Conservation (phyloP, 2,329 filamentous ascomycete species). For the Pseudogymnoascus sp. region DNA sequence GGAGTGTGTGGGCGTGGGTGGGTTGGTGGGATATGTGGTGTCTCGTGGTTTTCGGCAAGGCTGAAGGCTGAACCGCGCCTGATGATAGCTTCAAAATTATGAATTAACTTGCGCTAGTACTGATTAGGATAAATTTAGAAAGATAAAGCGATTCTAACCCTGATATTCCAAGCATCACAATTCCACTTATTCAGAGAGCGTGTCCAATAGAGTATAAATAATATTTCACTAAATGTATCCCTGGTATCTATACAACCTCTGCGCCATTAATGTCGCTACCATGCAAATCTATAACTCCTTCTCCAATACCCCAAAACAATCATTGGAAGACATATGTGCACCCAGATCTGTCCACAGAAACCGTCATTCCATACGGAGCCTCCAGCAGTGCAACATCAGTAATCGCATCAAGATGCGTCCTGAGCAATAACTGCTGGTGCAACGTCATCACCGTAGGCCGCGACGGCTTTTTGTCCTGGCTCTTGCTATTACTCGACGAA, state of each 20-base stretch:
- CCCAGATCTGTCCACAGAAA: constrained; percentile 82
- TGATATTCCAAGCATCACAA: neutral
- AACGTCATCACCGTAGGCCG: constrained; percentile 77
- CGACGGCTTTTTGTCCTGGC: constrained; percentile 40
- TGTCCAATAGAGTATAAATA: neutral
- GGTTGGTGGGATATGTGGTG: neutral
- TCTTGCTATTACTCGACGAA: constrained; percentile 21
- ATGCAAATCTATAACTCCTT: constrained; percentile 4
- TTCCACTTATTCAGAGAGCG: neutral
- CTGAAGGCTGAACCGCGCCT: constrained; percentile 9
- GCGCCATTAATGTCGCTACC: neutral
- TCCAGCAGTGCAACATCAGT: constrained; percentile 84
- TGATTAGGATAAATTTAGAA: neutral
- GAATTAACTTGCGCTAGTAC: neutral
- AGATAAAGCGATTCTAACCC: neutral
- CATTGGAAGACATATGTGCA: constrained; percentile 71
- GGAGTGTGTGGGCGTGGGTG: neutral
- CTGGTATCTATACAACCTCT: constrained; percentile 8
- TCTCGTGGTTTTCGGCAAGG: constrained; percentile 10
- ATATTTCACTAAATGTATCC: neutral
- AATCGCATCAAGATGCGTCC: constrained; percentile 79
- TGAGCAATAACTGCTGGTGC: constrained; percentile 79
- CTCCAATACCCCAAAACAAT: neutral
- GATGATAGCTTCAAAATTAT: constrained; percentile 8
- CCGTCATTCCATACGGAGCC: constrained; percentile 82